Base-by-base conservation (phyloP, 345 rosid genomes). In the Gossypium australe region DNA sequence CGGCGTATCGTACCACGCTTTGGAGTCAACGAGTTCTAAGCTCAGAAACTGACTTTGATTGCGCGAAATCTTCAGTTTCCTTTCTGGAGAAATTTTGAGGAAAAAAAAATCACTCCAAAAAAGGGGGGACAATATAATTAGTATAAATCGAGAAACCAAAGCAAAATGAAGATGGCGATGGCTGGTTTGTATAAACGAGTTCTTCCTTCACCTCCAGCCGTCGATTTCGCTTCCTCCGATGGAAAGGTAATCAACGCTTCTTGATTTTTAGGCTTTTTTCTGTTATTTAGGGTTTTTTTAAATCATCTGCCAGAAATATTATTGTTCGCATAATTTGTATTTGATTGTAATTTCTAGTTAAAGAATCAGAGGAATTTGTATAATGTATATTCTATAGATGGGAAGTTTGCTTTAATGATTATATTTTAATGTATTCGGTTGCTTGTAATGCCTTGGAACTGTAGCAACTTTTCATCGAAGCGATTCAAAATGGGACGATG, bases 401-500 rank as follows among this genome's bases (percentile, higher is more conserved):
- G n/a, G 73, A 52, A 70, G 2, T 49, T 27, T 34, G 11, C 4
- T 27, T 66, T 63, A 12, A n/a, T 62, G 60, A 52, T 57, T 20
- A 43, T 41, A n/a, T 25, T 7, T 56, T n/a, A 41, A 41, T 17
- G 16, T 34, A 57, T 51, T 57, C 20, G 7, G 11, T 44, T 6
- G 49, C 18, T 62, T 62, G 61, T 29, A 44, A 47, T 22, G 60
- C 58, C 66, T 74, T 38, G 60, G 25, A 53, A 57, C 18, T 78
- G 85, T 83, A 92, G 98, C 79, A 81, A 87, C 90, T 94, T 71
- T 94, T 94, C 80, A 75, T 77, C 9, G 97, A 94, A 78, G 89
- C 98, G 7, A 87, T 92, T 83, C 94, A 89, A 80, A 84, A 86
- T 58, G 97, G 97, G 10, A 92, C 98, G 1, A 90, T 92, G 97